phyloP scores from a whole-genome alignment of 495 filamentous ascomycete species.

The Lasiosphaeria miniovina region DNA sequence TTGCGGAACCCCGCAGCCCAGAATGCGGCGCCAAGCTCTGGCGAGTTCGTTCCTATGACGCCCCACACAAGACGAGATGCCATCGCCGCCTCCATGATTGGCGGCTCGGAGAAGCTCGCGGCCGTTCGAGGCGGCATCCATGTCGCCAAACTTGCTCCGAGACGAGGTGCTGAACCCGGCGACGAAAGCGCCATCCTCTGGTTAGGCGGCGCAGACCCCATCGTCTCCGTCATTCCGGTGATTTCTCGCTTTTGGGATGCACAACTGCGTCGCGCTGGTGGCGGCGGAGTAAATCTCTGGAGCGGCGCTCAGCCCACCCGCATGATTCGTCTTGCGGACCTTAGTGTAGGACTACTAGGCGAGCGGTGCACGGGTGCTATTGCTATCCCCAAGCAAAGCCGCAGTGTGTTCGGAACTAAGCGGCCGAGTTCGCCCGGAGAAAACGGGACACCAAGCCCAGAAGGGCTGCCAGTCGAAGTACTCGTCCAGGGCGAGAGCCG shows the following conservation, averaged over 20 bases:
- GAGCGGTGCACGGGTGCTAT: slow-evolving; percentile 60
- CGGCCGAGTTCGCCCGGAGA: slow-evolving; percentile 31
- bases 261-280: slow-evolving; percentile 55
- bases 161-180: slow-evolving; percentile 44
- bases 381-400: slow-evolving; percentile 46
- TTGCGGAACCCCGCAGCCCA: slow-evolving; percentile 44
- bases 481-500: slow-evolving; percentile 64
- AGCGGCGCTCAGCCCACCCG: slow-evolving; percentile 45
- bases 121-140: slow-evolving; percentile 61
- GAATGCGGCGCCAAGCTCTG: slow-evolving; percentile 33
- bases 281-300: slow-evolving; percentile 58
- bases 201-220: slow-evolving; percentile 57
- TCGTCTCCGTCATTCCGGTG: slow-evolving; percentile 60
- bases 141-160: slow-evolving; percentile 43
- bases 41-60: slow-evolving; percentile 74
- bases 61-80: slow-evolving; percentile 68
- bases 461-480: slow-evolving; percentile 53
- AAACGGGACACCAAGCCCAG: slow-evolving; percentile 11
- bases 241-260: slow-evolving; percentile 64
- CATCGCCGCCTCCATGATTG: slow-evolving; percentile 25
- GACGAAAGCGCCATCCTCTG: slow-evolving; percentile 69
- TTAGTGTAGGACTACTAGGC: slow-evolving; percentile 58
- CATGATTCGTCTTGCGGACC: slow-evolving; percentile 46
- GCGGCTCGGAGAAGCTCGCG: slow-evolving; percentile 36
- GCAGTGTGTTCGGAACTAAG: slow-evolving; percentile 20